These are phyloP conservation scores for Gastrolobium villosum DNA, from an alignment of 306 rosid species.

Conservation along the genomic window DNA sequence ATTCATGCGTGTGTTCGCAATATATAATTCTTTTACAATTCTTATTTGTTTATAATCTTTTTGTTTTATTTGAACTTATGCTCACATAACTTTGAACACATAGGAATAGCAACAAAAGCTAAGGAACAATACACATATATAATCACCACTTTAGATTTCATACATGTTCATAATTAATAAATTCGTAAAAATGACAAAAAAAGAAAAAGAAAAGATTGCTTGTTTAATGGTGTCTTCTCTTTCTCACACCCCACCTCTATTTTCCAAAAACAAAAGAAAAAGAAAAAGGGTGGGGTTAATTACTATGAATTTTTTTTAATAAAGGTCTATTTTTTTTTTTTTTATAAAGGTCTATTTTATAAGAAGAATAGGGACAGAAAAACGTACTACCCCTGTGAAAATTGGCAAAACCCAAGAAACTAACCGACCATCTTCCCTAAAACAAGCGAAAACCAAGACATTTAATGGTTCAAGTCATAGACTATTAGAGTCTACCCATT, in stretches of 20 bases:
- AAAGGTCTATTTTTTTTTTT: not conserved
- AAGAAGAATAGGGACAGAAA: slow-evolving; percentile 43
- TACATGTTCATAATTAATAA: not conserved
- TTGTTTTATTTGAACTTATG: not conserved
- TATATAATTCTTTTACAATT: not conserved
- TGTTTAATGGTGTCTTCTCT: slow-evolving; percentile 25
- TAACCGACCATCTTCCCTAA: slow-evolving; percentile 88
- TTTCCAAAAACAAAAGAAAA: slow-evolving; percentile 19
- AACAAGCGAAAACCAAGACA: slow-evolving; percentile 61
- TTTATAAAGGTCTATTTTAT: not conserved
- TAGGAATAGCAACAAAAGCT: not conserved
- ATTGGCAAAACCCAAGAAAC: slow-evolving; percentile 56
- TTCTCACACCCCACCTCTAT: not conserved
- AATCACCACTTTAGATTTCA: slow-evolving; percentile 7
- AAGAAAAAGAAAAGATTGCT: slow-evolving; percentile 27
- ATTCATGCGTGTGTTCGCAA: not conserved
- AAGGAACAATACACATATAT: slow-evolving; percentile 7
- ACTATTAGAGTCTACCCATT: slow-evolving; percentile 37
- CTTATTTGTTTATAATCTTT: not conserved
- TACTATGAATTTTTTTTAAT: not conserved
- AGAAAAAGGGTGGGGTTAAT: not conserved
- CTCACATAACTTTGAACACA: slow-evolving; percentile 2
- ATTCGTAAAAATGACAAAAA: not conserved
- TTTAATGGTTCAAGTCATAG: slow-evolving; percentile 38
- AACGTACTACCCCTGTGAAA: not conserved